phyloP scores from a whole-genome alignment of 176 grass and related monocot species.

The Hordeum marinum region DNA sequence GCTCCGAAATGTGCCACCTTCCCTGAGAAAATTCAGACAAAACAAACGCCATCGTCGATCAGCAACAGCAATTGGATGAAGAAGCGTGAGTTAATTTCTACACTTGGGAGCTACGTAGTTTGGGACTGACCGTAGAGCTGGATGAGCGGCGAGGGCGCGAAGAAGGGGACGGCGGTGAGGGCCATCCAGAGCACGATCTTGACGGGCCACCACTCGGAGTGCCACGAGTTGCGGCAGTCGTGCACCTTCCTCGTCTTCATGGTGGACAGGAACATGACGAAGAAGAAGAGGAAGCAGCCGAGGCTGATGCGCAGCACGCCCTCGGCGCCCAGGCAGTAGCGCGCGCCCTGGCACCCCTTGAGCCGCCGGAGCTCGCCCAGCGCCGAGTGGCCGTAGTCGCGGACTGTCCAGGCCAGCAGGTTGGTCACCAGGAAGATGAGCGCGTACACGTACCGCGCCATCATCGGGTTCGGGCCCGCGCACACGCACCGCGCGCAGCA shows the following conservation, averaged over 20 bases:
- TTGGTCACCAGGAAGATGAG: slow-evolving; percentile 84
- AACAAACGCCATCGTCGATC: neutral
- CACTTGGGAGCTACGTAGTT: neutral
- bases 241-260: slow-evolving; percentile 52
- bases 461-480: slow-evolving; percentile 57
- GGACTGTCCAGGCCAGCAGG: slow-evolving; percentile 85
- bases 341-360: slow-evolving; percentile 48
- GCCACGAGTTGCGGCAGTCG: slow-evolving; percentile 79
- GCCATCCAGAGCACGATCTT: slow-evolving; percentile 83
- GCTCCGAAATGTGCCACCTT: slow-evolving; percentile 90
- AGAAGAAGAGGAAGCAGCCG: slow-evolving; percentile 94
- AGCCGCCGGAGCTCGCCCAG: slow-evolving; percentile 65
- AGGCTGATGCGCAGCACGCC: slow-evolving; percentile 92
- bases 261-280: slow-evolving; percentile 92
- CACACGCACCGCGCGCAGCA: slow-evolving; percentile 54
- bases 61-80: neutral
- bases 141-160: slow-evolving; percentile 71
- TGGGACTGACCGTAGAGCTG: slow-evolving; percentile 79
- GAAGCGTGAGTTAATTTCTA: too few relatives aligned
- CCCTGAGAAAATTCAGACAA: slow-evolving; percentile 35
- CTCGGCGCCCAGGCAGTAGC: slow-evolving; percentile 74
- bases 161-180: slow-evolving; percentile 73
- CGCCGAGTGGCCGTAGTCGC: slow-evolving; percentile 70
- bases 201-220: slow-evolving; percentile 94
- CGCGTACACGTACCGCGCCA: slow-evolving; percentile 82